Evolutionary conservation across 1,284 basidiomycete species (phyloP).

Genomic region (Trametes polyzona): DNA sequence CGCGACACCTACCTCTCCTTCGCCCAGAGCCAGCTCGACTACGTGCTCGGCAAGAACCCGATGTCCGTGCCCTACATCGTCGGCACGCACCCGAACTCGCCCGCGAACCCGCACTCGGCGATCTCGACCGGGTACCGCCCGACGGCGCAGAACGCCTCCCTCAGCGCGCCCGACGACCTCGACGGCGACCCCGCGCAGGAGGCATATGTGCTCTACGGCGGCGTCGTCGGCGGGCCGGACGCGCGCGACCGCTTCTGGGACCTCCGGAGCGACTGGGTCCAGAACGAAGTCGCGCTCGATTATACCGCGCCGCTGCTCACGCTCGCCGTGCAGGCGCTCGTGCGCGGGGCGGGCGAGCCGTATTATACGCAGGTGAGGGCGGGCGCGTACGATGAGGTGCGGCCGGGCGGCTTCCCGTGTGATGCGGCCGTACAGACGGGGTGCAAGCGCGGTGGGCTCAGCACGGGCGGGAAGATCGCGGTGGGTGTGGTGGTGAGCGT

Average conservation of each 20-base stretch:
- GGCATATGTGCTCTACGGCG: slow-evolving; percentile 83
- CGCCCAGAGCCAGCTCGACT: slow-evolving; percentile 78
- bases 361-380: slow-evolving; percentile 73
- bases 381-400: slow-evolving; percentile 65
- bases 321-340: slow-evolving; percentile 74
- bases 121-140: slow-evolving; percentile 76
- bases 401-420: slow-evolving; percentile 74
- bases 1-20: slow-evolving; percentile 65
- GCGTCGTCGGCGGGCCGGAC: slow-evolving; percentile 87
- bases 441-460: slow-evolving; percentile 47
- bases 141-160: slow-evolving; percentile 48
- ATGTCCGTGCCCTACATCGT: slow-evolving; percentile 86
- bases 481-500: slow-evolving; percentile 70
- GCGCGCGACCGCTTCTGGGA: slow-evolving; percentile 80
- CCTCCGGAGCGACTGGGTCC: slow-evolving; percentile 80
- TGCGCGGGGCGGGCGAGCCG: slow-evolving; percentile 75
- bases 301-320: slow-evolving; percentile 89
- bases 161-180: slow-evolving; percentile 48
- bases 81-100: slow-evolving; percentile 88
- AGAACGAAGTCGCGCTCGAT: slow-evolving; percentile 81
- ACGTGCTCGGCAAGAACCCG: slow-evolving; percentile 84
- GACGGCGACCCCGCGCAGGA: slow-evolving; percentile 74
- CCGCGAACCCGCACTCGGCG: slow-evolving; percentile 87
- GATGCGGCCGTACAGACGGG: slow-evolving; percentile 67
- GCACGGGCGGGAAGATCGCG: slow-evolving; percentile 65